Evolutionary conservation across 768 basidiomycete species (phyloP).

Genomic region (Hypholoma fasciculare): DNA sequence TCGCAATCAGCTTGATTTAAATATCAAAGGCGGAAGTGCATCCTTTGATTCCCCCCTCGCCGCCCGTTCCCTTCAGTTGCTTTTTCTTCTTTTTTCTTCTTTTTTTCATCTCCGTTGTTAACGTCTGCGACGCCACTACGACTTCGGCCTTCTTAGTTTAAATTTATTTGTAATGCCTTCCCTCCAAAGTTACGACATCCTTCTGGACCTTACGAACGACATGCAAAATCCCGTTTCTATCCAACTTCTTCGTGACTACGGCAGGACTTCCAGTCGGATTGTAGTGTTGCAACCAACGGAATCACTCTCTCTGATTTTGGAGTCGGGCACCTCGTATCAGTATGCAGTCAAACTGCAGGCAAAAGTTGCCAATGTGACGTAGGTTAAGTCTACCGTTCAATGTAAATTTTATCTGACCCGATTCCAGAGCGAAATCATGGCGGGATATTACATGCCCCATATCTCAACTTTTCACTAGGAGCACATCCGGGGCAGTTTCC

Average conservation of each 20-base stretch:
- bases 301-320: slow-evolving; percentile 64
- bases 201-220: slow-evolving; percentile 71
- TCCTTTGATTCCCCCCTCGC: slow-evolving; percentile 1
- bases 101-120: slow-evolving; percentile 1
- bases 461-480: slow-evolving; percentile 57
- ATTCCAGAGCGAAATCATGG: slow-evolving; percentile 61
- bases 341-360: slow-evolving; percentile 67
- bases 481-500: slow-evolving; percentile 25
- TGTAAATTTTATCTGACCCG: neutral
- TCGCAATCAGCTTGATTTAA: slow-evolving; percentile 3
- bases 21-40: slow-evolving; percentile 2
- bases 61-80: slow-evolving; percentile 10
- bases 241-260: slow-evolving; percentile 66
- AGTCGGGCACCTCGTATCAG: slow-evolving; percentile 67
- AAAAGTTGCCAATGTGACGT: slow-evolving; percentile 73
- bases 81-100: slow-evolving; percentile 13
- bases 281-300: slow-evolving; percentile 64
- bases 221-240: slow-evolving; percentile 63
- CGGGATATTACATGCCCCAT: slow-evolving; percentile 60
- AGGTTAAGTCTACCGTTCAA: slow-evolving; percentile 23
- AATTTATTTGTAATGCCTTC: slow-evolving; percentile 50
- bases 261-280: slow-evolving; percentile 50
- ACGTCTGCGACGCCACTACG: slow-evolving; percentile 33
- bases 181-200: slow-evolving; percentile 61
- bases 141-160: slow-evolving; percentile 3